A percentile compares a stretch with the other conserved stretches of the same genome.
Conservation (phyloP, 805 yeast species). For the Spathaspora gorwiae region DNA sequence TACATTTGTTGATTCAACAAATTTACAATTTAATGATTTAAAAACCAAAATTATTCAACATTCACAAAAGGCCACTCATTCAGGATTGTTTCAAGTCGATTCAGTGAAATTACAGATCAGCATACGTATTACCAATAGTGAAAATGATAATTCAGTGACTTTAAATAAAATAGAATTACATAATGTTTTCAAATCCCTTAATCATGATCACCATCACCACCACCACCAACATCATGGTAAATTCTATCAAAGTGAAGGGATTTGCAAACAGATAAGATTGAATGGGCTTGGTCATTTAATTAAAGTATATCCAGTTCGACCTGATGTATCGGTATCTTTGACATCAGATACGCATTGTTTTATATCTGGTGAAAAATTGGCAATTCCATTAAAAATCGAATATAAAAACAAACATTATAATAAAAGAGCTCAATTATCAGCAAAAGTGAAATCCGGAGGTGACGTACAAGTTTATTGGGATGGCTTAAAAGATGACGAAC, state of each 20-base stretch:
- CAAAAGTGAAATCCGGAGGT: conserved; percentile 7
- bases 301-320: conserved; percentile 20
- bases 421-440: conserved; percentile 5
- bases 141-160: neutral
- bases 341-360: neutral
- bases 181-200: neutral
- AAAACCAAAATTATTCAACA: conserved; percentile 16
- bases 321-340: conserved; percentile 13
- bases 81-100: conserved; percentile 21
- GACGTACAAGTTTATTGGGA: conserved; percentile 30
- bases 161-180: conserved; percentile 7
- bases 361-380: conserved; percentile 3
- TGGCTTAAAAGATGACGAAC: conserved; percentile 36
- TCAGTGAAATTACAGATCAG: conserved; percentile 11
- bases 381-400: conserved; percentile 5
- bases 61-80: conserved; percentile 13
- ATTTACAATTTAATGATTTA: conserved; percentile 1
- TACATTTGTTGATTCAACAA: conserved; percentile 1
- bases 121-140: conserved; percentile 5
- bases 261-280: conserved; percentile 2
- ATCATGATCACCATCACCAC: neutral
- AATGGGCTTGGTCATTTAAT: conserved; percentile 8
- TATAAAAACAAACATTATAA: conserved; percentile 3
- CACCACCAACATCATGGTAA: neutral
- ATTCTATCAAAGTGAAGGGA: neutral